phyloP scores from a whole-genome alignment of 495 filamentous ascomycete species.

The Xylaria flabelliformis region DNA sequence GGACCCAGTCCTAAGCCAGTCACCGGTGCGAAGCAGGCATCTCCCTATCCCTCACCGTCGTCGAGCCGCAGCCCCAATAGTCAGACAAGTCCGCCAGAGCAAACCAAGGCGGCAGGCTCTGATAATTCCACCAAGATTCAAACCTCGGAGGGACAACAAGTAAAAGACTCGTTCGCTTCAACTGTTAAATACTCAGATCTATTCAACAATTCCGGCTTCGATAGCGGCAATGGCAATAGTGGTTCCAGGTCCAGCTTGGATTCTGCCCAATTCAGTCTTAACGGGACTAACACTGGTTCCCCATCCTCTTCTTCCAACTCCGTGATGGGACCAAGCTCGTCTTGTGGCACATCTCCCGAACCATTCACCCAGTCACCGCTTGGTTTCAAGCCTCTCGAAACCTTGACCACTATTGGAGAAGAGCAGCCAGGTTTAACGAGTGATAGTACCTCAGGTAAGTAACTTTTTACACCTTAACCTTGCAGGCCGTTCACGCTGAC shows the following conservation, averaged over 20 bases:
- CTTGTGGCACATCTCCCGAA: constrained; percentile 72
- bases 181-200: constrained; percentile 44
- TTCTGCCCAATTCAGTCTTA: constrained; percentile 55
- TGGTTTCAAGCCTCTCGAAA: constrained; percentile 66
- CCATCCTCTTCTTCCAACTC: constrained; percentile 69
- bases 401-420: constrained; percentile 62
- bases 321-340: constrained; percentile 69
- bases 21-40: constrained; percentile 47
- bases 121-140: constrained; percentile 38
- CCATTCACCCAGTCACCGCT: constrained; percentile 60
- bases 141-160: constrained; percentile 40
- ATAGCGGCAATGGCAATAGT: constrained; percentile 45
- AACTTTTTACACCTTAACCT: not conserved
- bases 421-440: constrained; percentile 49
- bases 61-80: constrained; percentile 35
- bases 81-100: constrained; percentile 42
- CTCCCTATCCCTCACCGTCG: constrained; percentile 36
- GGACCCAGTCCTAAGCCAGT: constrained; percentile 60
- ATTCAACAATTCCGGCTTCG: constrained; percentile 42
- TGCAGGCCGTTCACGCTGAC: constrained; percentile 28
- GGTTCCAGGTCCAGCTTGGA: constrained; percentile 66
- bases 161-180: constrained; percentile 18
- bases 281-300: constrained; percentile 57
- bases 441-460: constrained; percentile 44
- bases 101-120: constrained; percentile 39